Percentiles rank a stretch among this genome's conserved stretches.
Conservation (phyloP, 768 basidiomycete genomes). For the Ramaria rubella region DNA sequence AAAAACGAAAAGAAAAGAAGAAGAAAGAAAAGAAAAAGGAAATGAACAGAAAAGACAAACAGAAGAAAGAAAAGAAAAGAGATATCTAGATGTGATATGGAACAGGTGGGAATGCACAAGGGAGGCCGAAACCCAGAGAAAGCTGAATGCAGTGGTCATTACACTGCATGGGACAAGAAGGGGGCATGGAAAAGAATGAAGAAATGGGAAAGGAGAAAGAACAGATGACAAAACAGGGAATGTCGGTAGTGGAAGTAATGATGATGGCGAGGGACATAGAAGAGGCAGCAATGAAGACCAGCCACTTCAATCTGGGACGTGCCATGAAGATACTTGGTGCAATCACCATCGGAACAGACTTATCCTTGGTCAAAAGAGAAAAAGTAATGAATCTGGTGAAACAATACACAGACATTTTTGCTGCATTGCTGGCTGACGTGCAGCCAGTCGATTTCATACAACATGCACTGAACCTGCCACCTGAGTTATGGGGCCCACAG, state of each 20-base stretch:
- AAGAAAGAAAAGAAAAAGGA: not conserved
- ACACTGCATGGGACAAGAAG: not conserved
- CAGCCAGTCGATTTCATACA: slow-evolving; percentile 4
- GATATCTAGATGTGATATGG: not conserved
- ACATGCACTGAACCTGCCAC: not conserved
- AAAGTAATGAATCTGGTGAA: not conserved
- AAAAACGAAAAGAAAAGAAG: not conserved
- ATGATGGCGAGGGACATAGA: not conserved
- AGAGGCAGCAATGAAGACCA: not conserved
- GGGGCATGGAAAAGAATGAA: not conserved
- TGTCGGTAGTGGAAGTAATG: not conserved
- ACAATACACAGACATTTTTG: slow-evolving; percentile 18
- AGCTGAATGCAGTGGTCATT: too few species aligned
- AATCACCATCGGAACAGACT: slow-evolving; percentile 25
- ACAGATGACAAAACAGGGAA: too few species aligned
- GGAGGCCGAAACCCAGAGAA: too few species aligned
- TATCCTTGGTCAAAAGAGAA: slow-evolving; percentile 21
- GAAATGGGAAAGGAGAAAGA: too few species aligned
- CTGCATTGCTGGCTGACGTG: slow-evolving; percentile 14
- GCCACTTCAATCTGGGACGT: slow-evolving; percentile 15
- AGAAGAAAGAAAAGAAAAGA: not conserved
- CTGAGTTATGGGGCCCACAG: slow-evolving; percentile 20
- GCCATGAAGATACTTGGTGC: slow-evolving; percentile 15
- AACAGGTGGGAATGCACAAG: not conserved
- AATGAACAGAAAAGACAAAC: not conserved